These are phyloP conservation scores for Clonostachys chloroleuca DNA, from an alignment of 2,329 filamentous ascomycete species.

Conservation along the genomic window DNA sequence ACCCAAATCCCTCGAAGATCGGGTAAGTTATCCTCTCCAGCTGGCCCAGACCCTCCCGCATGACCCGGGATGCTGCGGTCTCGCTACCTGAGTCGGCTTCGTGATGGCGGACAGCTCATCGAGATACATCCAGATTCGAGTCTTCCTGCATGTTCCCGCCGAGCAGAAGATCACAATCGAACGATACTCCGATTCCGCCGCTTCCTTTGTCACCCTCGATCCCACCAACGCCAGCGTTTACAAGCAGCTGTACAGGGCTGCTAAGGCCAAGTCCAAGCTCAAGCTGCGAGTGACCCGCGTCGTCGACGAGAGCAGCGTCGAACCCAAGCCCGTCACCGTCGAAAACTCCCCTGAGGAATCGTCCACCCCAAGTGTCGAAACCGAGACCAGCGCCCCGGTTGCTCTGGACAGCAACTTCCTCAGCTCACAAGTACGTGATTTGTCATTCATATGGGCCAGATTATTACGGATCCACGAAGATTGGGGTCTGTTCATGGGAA, in stretches of 20 bases:
- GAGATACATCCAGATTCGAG: constrained; percentile 21
- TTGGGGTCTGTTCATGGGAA: too few species aligned
- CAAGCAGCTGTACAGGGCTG: constrained; percentile 94
- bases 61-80: too few species aligned
- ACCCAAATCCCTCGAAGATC: constrained; percentile 68
- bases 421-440: too few species aligned
- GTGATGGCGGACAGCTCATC: not conserved
- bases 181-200: constrained; percentile 92
- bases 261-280: constrained; percentile 97
- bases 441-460: too few species aligned
- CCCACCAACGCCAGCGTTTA: constrained; percentile 76
- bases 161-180: constrained; percentile 60
- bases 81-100: not conserved
- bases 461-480: too few species aligned
- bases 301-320: not conserved
- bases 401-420: too few species aligned
- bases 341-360: not conserved
- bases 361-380: not conserved
- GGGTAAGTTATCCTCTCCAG: constrained; percentile 59
- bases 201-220: constrained; percentile 75
- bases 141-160: constrained; percentile 24
- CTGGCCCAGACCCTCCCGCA: not conserved
- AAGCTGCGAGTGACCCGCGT: constrained; percentile 68
- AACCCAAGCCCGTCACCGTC: not conserved
- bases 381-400: too few species aligned